Percentiles rank a stretch among this genome's conserved stretches.
phyloP scores from a whole-genome alignment of 495 filamentous ascomycete genomes.

The Friedmanniomyces endolithicus region DNA sequence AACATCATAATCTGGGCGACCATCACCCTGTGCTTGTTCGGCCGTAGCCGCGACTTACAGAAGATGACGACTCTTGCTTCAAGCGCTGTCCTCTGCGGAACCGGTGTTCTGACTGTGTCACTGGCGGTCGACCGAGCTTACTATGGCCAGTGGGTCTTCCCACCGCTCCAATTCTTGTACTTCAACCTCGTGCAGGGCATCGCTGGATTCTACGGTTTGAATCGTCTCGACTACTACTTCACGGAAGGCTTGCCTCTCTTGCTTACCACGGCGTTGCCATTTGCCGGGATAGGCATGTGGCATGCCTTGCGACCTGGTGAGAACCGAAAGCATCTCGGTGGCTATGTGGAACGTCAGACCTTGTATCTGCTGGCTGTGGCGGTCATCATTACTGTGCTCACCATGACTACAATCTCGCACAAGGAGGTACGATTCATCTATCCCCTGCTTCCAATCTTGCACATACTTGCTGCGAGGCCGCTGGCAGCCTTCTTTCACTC shows the following conservation, averaged over 20 bases:
- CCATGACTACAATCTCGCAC: conserved; percentile 71
- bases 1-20: conserved; percentile 70
- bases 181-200: conserved; percentile 84
- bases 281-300: conserved; percentile 54
- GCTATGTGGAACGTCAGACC: background rate
- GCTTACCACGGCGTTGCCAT: conserved; percentile 71
- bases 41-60: background rate
- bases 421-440: conserved; percentile 98
- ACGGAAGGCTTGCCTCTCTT: conserved; percentile 81
- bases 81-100: conserved; percentile 59
- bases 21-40: background rate
- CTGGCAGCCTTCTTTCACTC: conserved; percentile 49
- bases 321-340: background rate
- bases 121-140: conserved; percentile 63
- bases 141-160: conserved; percentile 81
- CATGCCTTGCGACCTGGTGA: conserved; percentile 27
- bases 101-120: conserved; percentile 49
- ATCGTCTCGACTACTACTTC: conserved; percentile 85
- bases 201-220: conserved; percentile 84
- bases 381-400: conserved; percentile 13
- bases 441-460: conserved; percentile 74
- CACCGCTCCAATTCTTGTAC: conserved; percentile 75
- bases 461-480: conserved; percentile 61
- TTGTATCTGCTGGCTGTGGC: conserved; percentile 5
- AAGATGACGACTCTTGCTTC: conserved; percentile 36